Evolutionary conservation across 2,329 filamentous ascomycete species (phyloP).

Genomic region (Colletotrichum tropicale): DNA sequence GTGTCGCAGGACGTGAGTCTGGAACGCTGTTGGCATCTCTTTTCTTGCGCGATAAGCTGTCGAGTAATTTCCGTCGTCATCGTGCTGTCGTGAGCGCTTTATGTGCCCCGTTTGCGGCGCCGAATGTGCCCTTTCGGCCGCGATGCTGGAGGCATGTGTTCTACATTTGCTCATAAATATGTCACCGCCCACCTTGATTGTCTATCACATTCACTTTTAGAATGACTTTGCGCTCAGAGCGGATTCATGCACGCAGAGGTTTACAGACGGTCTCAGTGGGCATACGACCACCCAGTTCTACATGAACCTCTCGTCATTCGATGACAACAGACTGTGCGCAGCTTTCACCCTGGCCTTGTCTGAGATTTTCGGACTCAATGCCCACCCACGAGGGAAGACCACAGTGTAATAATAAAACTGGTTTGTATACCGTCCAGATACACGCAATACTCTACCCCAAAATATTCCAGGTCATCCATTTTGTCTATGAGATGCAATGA

Average conservation of each 20-base stretch:
- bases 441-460: background rate
- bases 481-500: background rate
- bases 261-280: background rate
- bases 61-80: background rate
- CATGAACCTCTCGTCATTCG: background rate
- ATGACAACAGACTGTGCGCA: background rate
- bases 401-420: too few species aligned
- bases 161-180: background rate
- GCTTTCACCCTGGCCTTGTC: background rate
- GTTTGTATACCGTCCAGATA: background rate
- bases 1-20: background rate
- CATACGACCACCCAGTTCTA: background rate
- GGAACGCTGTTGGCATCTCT: background rate
- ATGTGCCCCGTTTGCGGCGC: background rate
- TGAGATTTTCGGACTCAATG: background rate
- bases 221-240: background rate
- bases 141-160: background rate
- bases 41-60: background rate
- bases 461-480: background rate
- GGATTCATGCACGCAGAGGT: background rate
- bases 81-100: background rate
- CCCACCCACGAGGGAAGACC: background rate
- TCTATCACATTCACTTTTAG: fast-evolving
- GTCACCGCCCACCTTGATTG: background rate
- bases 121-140: background rate